Conservation (phyloP, 352 stramenopile genomes). For the Aphanomyces astaci region DNA sequence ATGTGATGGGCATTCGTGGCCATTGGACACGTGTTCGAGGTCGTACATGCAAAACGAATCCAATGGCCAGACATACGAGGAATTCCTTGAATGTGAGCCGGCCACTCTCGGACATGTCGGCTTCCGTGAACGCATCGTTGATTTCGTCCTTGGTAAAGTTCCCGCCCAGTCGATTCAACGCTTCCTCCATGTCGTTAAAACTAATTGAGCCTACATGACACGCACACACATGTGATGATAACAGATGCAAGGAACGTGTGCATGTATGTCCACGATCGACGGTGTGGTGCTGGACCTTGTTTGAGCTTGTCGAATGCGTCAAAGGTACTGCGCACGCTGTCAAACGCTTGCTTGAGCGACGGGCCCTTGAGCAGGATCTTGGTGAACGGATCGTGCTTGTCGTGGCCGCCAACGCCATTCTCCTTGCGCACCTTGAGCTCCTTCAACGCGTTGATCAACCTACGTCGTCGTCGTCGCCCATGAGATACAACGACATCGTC, state of each 20-base stretch:
- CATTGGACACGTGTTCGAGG: no score
- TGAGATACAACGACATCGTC: background rate
- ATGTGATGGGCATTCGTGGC: no score
- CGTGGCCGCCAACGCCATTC: constrained; percentile 31
- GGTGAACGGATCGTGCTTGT: constrained; percentile 57
- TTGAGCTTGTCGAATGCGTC: constrained; percentile 47
- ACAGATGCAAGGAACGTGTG: background rate
- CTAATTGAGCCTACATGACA: constrained; percentile 45
- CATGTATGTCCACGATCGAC: no score
- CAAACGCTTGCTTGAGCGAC: constrained; percentile 45
- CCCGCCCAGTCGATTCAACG: constrained; percentile 66
- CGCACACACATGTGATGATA: no score
- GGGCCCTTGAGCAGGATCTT: constrained; percentile 75
- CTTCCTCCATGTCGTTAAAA: constrained; percentile 55
- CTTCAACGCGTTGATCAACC: constrained; percentile 71
- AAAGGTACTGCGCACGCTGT: constrained; percentile 71
- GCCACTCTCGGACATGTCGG: constrained; percentile 75
- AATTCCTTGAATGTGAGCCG: constrained; percentile 84
- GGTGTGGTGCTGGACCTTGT: no score
- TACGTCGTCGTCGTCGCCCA: constrained; percentile 21
- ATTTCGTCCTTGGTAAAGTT: constrained; percentile 70
- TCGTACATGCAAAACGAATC: constrained; percentile 76
- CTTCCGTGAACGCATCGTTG: constrained; percentile 66
- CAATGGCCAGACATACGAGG: constrained; percentile 77
- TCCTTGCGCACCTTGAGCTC: constrained; percentile 54